These are phyloP conservation scores for Chlorella sorokiniana DNA, from an alignment of 139 green algal genomes.

Conservation along the genomic window DNA sequence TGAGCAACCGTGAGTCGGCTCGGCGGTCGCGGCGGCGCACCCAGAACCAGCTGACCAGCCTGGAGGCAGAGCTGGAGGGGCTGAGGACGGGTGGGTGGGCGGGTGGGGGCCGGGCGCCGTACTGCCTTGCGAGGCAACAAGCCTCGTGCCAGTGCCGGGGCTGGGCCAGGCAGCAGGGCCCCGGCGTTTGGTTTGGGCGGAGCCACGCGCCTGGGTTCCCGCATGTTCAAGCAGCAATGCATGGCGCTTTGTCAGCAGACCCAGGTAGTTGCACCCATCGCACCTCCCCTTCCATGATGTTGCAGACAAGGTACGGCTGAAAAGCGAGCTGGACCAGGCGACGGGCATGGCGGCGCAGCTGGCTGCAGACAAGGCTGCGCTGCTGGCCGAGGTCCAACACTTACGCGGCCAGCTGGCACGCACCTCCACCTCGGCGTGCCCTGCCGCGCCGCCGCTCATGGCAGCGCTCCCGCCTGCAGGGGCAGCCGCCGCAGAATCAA, in stretches of 20 bases:
- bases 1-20: slow-evolving; percentile 89
- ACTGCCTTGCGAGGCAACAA: neutral
- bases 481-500: too few relatives aligned
- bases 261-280: too few relatives aligned
- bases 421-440: neutral
- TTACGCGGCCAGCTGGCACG: slow-evolving; percentile 13
- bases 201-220: too few relatives aligned
- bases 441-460: too few relatives aligned
- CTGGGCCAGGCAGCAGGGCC: too few relatives aligned
- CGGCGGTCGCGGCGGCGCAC: slow-evolving; percentile 80
- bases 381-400: slow-evolving; percentile 11
- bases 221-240: too few relatives aligned
- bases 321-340: slow-evolving; percentile 3
- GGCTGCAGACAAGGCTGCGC: neutral
- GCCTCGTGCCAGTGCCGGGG: neutral
- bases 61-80: slow-evolving; percentile 70
- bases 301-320: slow-evolving; percentile 10
- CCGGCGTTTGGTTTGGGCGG: too few relatives aligned
- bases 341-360: slow-evolving; percentile 1
- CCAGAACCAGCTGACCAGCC: slow-evolving; percentile 83
- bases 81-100: too few relatives aligned
- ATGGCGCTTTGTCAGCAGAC: too few relatives aligned
- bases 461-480: too few relatives aligned
- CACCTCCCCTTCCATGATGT: too few relatives aligned
- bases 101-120: neutral